These are phyloP conservation scores for Pythium dissotocum DNA, from an alignment of 352 stramenopile genomes.

Conservation along the genomic window DNA sequence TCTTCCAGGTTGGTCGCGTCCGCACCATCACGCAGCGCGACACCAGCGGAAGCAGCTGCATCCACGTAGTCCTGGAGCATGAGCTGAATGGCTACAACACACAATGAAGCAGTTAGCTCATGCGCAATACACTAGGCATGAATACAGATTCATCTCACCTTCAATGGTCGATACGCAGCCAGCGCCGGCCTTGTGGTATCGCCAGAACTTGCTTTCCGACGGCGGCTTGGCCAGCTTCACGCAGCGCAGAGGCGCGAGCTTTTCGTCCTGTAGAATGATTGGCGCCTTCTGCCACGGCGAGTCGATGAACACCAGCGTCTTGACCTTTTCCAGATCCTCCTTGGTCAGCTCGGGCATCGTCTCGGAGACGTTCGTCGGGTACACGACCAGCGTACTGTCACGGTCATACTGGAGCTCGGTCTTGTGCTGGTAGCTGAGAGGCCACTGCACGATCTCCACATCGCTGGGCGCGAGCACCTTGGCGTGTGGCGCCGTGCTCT, in stretches of 20 bases:
- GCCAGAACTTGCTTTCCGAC: conserved; percentile 86
- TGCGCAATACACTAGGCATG: background rate
- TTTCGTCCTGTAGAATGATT: conserved; percentile 61
- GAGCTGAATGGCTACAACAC: conserved; percentile 64
- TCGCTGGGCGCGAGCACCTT: conserved; percentile 75
- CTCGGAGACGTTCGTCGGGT: conserved; percentile 70
- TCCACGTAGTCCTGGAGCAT: conserved; percentile 79
- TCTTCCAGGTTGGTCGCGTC: conserved; percentile 49
- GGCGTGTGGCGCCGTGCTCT: conserved; percentile 86
- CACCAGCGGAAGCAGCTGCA: conserved; percentile 36
- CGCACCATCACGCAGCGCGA: conserved; percentile 36
- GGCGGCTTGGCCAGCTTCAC: conserved; percentile 81
- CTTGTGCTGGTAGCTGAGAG: conserved; percentile 33
- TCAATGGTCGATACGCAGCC: conserved; percentile 90
- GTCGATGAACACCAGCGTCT: conserved; percentile 86
- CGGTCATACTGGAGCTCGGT: conserved; percentile 49
- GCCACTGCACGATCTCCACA: conserved; percentile 70
- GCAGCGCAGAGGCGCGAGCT: conserved; percentile 55
- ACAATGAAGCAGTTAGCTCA: background rate
- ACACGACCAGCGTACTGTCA: conserved; percentile 72
- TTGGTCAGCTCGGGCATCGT: conserved; percentile 58
- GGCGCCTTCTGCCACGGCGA: conserved; percentile 86
- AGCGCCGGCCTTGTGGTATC: conserved; percentile 82
- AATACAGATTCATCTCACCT: conserved; percentile 42
- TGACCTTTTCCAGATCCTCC: conserved; percentile 58